Conservation (phyloP, 169 alveolate genomes). For the Plasmodium blacklocki region DNA sequence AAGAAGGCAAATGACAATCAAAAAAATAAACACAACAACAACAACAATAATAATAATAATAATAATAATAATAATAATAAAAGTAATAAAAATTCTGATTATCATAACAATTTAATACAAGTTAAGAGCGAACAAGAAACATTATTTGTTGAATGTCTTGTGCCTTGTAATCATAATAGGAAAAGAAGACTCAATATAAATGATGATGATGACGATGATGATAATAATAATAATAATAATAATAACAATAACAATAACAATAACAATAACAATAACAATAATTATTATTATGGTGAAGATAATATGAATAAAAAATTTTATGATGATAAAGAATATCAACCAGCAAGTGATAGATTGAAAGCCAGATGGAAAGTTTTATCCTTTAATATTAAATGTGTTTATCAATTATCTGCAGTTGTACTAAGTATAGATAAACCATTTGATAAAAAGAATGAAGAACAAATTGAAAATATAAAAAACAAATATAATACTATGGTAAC, state of each 20-base stretch:
- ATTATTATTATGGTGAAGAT: background rate
- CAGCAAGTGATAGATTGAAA: constrained; percentile 44
- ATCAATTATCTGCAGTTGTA: constrained; percentile 67
- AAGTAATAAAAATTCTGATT: background rate
- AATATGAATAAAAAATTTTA: no score
- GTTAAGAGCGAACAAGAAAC: background rate
- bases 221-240: background rate
- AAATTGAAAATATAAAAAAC: constrained; percentile 27
- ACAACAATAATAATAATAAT: background rate
- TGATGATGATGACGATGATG: constrained; percentile 69
- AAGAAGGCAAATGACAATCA: background rate
- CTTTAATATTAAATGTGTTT: constrained; percentile 37
- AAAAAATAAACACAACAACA: background rate
- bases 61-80: background rate
- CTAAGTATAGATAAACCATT: constrained; percentile 35
- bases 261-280: background rate
- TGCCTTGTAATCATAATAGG: constrained; percentile 77
- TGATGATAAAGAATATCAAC: constrained; percentile 12
- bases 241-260: constrained; percentile 24
- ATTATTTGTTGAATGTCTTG: constrained; percentile 58
- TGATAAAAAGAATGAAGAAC: constrained; percentile 43
- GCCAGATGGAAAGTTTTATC: constrained; percentile 64
- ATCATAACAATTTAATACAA: background rate
- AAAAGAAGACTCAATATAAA: constrained; percentile 38
- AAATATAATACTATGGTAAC: constrained; percentile 62